Conservation (phyloP, 306 rosid species). For the Arachis stenosperma region DNA sequence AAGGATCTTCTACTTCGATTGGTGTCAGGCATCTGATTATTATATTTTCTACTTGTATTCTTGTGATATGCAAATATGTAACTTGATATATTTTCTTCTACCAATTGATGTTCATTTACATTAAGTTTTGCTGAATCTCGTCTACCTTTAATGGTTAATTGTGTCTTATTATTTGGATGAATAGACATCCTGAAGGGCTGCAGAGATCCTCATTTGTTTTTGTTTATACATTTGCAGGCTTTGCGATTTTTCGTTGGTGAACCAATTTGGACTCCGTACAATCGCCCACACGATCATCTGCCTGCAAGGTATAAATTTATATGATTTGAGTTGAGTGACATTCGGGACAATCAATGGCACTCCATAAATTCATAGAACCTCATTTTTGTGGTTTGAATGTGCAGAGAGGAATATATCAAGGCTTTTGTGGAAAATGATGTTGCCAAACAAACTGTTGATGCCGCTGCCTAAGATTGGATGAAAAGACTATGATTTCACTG, state of each 20-base stretch:
- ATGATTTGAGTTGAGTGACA: constrained; percentile 3
- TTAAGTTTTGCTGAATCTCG: not conserved
- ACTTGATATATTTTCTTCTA: not conserved
- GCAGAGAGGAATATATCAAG: constrained; percentile 80
- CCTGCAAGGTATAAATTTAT: constrained; percentile 75
- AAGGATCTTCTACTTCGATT: constrained; percentile 7
- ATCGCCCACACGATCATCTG: constrained; percentile 96
- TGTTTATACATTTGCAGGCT: constrained; percentile 61
- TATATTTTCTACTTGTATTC: constrained; percentile 11
- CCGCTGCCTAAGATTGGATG: constrained; percentile 63
- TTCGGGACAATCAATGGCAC: not conserved
- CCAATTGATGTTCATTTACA: not conserved
- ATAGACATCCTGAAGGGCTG: not conserved
- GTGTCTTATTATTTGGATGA: not conserved
- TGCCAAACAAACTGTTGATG: constrained; percentile 59
- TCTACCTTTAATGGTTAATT: not conserved
- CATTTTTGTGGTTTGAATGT: constrained; percentile 31
- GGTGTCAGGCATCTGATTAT: constrained; percentile 5
- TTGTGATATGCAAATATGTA: constrained; percentile 15
- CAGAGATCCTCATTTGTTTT: not conserved
- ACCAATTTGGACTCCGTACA: constrained; percentile 96
- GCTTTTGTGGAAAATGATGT: constrained; percentile 62
- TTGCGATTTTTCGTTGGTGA: constrained; percentile 93
- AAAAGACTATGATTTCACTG: constrained; percentile 15
- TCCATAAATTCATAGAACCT: constrained; percentile 19